Conservation (phyloP, 2,329 filamentous ascomycete genomes). For the Dothistroma septosporum region DNA sequence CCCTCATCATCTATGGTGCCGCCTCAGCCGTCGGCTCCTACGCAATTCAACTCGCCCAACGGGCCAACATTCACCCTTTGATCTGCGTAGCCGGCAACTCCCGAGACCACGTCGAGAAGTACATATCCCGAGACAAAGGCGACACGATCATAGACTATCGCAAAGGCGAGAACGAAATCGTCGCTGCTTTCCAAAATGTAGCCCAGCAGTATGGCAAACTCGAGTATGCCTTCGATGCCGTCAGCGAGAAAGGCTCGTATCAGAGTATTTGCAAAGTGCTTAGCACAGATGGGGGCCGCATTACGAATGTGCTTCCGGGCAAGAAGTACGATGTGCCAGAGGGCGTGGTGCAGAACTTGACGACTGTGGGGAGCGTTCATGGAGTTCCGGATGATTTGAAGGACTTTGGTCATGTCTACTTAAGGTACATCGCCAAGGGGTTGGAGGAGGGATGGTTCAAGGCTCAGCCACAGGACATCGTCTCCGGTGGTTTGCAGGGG, state of each 20-base stretch:
- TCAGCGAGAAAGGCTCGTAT: conserved; percentile 31
- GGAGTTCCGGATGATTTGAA: conserved; percentile 27
- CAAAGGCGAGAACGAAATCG: conserved; percentile 30
- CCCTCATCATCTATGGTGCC: conserved; percentile 48
- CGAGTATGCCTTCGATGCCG: conserved; percentile 34
- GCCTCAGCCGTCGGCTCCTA: conserved; percentile 57
- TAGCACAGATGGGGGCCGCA: conserved; percentile 30
- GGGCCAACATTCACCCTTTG: conserved; percentile 56
- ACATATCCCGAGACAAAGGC: conserved; percentile 53
- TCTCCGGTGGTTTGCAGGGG: conserved; percentile 53
- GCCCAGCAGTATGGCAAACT: conserved; percentile 24
- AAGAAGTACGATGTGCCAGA: conserved; percentile 43
- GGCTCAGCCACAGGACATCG: conserved; percentile 44
- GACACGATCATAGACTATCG: conserved; percentile 61
- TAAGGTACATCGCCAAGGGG: conserved; percentile 31
- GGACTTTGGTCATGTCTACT: conserved; percentile 36
- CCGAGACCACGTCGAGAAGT: conserved; percentile 46
- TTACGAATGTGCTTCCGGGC: conserved; percentile 34
- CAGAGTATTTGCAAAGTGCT: conserved; percentile 40
- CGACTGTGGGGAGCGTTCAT: conserved; percentile 35
- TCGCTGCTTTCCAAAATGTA: conserved; percentile 29
- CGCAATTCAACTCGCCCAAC: conserved; percentile 53
- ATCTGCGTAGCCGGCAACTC: conserved; percentile 57
- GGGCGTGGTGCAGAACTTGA: conserved; percentile 37
- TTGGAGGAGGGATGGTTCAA: conserved; percentile 37